These are phyloP conservation scores for Globisporangium camurandrum DNA, from an alignment of 352 stramenopile genomes.

Conservation along the genomic window DNA sequence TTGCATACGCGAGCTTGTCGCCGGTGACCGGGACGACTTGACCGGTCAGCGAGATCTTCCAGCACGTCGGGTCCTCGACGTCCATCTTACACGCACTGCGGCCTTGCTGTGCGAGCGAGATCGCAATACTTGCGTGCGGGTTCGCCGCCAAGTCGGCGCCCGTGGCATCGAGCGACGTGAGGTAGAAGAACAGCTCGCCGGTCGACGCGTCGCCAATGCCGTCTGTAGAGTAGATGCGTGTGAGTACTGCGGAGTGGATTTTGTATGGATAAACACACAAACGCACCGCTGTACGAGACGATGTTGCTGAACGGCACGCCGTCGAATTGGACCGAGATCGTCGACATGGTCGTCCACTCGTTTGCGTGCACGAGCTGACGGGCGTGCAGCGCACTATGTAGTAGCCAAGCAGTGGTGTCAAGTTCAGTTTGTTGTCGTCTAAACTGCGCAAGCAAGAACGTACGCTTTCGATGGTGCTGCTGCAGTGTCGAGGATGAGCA, in stretches of 20 bases:
- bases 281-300: conserved; percentile 64
- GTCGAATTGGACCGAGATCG: conserved; percentile 46
- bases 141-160: conserved; percentile 48
- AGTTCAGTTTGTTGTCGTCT: not conserved
- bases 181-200: conserved; percentile 65
- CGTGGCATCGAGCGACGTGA: conserved; percentile 43
- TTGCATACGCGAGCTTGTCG: conserved; percentile 34
- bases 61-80: conserved; percentile 64
- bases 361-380: conserved; percentile 60
- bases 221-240: conserved; percentile 21
- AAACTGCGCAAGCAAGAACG: not conserved
- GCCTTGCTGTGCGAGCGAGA: conserved; percentile 50
- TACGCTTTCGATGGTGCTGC: conserved; percentile 8
- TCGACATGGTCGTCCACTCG: conserved; percentile 56
- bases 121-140: conserved; percentile 42
- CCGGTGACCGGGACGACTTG: conserved; percentile 35
- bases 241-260: not conserved
- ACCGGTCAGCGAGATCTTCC: conserved; percentile 51
- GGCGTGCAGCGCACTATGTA: conserved; percentile 31
- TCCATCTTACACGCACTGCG: conserved; percentile 56
- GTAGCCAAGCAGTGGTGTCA: not conserved
- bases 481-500: conserved; percentile 6
- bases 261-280: not conserved
- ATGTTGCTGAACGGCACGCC: conserved; percentile 45
- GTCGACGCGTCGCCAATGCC: conserved; percentile 44